Evolutionary conservation across 1,284 basidiomycete species (phyloP), one percentile per base, ranked within the genome.

Genomic region (Tetrapyrgos nigripes): DNA sequence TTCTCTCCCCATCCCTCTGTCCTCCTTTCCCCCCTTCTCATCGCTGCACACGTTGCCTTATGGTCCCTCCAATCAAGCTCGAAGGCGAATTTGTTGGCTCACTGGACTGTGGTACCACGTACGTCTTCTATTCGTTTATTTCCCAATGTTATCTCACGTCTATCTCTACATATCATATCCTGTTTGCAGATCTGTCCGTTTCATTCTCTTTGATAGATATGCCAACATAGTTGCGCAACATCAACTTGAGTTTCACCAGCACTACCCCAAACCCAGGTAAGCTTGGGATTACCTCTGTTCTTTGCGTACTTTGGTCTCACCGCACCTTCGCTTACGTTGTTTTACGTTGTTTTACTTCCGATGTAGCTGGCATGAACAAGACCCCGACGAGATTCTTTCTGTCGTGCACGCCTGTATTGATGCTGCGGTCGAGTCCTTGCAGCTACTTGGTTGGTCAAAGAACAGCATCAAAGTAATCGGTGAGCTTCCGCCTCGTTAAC

Each of bases 361-460:
- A n/a, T n/a, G n/a, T n/a, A 93, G 88, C 64, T 98, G 97, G 97
- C 97, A 98, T 74, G 95, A 97, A 65, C 97, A 98, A 74, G 91
- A 97, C 71, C 87, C 94, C 1, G 79, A 85, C 50, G 94, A 96
- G 71, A 92, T 98, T 67, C 86, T 92, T 64, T 79, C 86, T 57
- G 85, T 89, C 60, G 91, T 93, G 63, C 85, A 94, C 55, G 78
- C 81, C 57, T 96, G 94, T 74, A 92, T 98, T 64, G 83, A 85
- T 50, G 82, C 86, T 59, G 88, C 93, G 8, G 82, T 91, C 54
- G 82, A 86, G 66, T 80, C 86, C 61, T 82, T 99, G 62, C 91
- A 95, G 69, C 79, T 78, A 48, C 79, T 82, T 23, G 93, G 95
- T 2, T 93, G 88, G 84, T 78, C 84, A 13, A 86, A 85, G 67